Base-by-base conservation (phyloP, 2,329 filamentous ascomycete species). In the Trichophaea hybrida region DNA sequence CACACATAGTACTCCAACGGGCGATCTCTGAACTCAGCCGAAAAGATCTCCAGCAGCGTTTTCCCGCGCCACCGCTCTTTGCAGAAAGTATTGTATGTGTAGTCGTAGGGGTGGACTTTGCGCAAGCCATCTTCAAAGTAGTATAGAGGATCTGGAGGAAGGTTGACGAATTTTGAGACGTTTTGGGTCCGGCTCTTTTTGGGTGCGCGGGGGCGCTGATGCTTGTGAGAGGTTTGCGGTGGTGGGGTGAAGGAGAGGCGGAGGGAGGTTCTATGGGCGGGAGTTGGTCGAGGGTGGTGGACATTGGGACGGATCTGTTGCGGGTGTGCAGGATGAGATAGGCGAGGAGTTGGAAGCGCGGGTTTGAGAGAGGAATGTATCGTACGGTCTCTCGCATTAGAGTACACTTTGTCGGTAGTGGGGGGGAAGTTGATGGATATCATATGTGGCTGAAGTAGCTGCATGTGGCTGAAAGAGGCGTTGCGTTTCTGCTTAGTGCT, bases 41-140 rank as follows among this genome's bases (percentile, higher is more conserved):
- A 79, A 73, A 96, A 98, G 52, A 98, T 86, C 52, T 96, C 88
- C 55, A 95, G 76, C 51, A 98, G 75, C 61, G 80, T 78, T 40
- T 88, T 79, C 35, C 84, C 87, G 58, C 91, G 80, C 93, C 93
- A 98, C 72, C 93, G 79, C 74, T 95, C 80, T 74, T 97, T 98
- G 76, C 87, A 93, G 74, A 82, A 88, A 0, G 91, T 96, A 70
- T 95, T 94, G 76, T 96, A 96, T 2, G 90, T 96, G 72, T 79
- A 96, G 71, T 93, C 82, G 71, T 98, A 97, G 2, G 91, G 91
- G 48, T 78, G 78, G 35, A 96, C 85, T 64, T 88, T 83, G 55
- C 90, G 84, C 63, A 98, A 75, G 6, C 87, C 89, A 67, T 85
- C 84, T 68, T 95, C 85, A 63, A 95, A 77, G 68, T 85, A 85